These are phyloP conservation scores for Tulasnella sp. DNA, from an alignment of 768 basidiomycete genomes.

Conservation along the genomic window DNA sequence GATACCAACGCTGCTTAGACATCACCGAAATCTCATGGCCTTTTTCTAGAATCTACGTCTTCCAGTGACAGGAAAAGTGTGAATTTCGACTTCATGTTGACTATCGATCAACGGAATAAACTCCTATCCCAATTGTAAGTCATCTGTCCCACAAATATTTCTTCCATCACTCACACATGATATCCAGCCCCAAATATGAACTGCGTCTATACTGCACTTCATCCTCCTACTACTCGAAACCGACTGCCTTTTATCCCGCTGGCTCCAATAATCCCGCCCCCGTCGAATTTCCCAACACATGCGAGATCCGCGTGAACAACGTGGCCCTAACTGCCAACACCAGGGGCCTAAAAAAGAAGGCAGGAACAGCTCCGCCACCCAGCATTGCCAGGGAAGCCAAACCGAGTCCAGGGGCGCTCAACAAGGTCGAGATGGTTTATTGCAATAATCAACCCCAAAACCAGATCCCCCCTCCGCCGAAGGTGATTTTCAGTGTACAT, in stretches of 20 bases:
- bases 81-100: slow-evolving; percentile 49
- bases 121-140: slow-evolving; percentile 44
- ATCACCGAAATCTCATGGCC: neutral
- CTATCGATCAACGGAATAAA: slow-evolving; percentile 47
- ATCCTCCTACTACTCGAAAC: slow-evolving; percentile 50
- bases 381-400: slow-evolving; percentile 39
- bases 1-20: slow-evolving; percentile 14
- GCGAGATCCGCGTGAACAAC: slow-evolving; percentile 79
- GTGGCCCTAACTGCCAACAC: slow-evolving; percentile 56
- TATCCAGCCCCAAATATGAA: slow-evolving; percentile 52
- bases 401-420: slow-evolving; percentile 36
- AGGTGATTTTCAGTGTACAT: too few relatives aligned
- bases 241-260: slow-evolving; percentile 37
- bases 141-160: neutral
- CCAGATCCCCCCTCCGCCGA: slow-evolving; percentile 59
- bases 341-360: slow-evolving; percentile 90
- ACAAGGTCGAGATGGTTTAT: slow-evolving; percentile 77
- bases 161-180: neutral
- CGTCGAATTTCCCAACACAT: slow-evolving; percentile 83
- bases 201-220: slow-evolving; percentile 83
- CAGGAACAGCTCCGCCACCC: slow-evolving; percentile 85
- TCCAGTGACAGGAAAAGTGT: slow-evolving; percentile 19
- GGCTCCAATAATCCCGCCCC: slow-evolving; percentile 30
- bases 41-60: neutral
- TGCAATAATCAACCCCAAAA: slow-evolving; percentile 56